Evolutionary conservation across 768 basidiomycete species (phyloP), one percentile per base, ranked within the genome.

Genomic region (Auriscalpium microsporum): DNA sequence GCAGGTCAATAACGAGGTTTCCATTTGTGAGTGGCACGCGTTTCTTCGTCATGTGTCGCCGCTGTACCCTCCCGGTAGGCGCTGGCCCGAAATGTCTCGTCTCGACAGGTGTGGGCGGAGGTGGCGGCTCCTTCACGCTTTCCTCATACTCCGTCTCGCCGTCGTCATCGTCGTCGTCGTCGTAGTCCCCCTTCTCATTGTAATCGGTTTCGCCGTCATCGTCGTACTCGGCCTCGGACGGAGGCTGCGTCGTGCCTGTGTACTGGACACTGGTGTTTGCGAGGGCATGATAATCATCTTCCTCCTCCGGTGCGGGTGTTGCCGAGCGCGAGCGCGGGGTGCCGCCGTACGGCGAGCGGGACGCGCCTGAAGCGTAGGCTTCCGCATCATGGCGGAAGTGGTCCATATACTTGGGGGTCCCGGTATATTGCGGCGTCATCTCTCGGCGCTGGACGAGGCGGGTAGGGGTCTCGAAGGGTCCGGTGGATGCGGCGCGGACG

Each of bases 61-160:
- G 79, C 37, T 83, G 70, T 33, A 86, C 75, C n/a, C 90, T 82
- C 40, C 92, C 89, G 28, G 79, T 70, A 8, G 93, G 93, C 1
- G 90, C 88, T 14, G 92, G 90, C 5, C 93, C 93, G 69, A 91
- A 95, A 68, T 94, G 91, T 46, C 80, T 81, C 10, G 86, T 90
- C 61, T 82, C 82, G 1, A 78, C 59, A 0, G 81, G 82, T 0
- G 78, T 59, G 6, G 72, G 69, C 37, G 19, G 69, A 66, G n/a
- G 65, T 63, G 54, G 69, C 58, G 50, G 61, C 67, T 64, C 13
- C 28, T 28, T 28, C 28, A 28, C 28, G 28, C 28, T 28, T 7
- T 28, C 28, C 28, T 28, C 28, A 28, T 28, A 28, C 28, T 28
- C 28, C 28, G 28, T 28, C 28, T 28, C 37, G 61, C 58, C 14